Evolutionary conservation across 179 eudicot genomes (phyloP), one percentile per base, ranked within the genome.

Genomic region (Pouteria campechiana): DNA sequence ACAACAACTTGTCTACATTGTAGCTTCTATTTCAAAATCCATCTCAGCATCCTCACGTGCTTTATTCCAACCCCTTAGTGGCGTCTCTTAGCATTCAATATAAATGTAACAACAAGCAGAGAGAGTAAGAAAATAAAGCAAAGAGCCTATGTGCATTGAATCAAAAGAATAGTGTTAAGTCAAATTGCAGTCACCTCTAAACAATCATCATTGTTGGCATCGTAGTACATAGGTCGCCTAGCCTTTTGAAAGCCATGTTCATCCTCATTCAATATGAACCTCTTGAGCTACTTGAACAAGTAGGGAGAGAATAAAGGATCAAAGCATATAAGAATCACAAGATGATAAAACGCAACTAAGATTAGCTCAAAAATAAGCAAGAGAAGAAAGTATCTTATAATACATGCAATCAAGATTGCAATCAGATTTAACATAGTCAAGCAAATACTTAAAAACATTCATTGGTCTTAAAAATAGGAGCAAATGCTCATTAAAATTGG

Each of bases 201-300:
- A 43, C 88, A 84, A 27, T 76, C 95, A 48, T 85, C 88, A n/a
- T n/a, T n/a, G n/a, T n/a, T n/a, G n/a, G n/a, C n/a, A 34, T 66
- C 67, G 36, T 82, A 75, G 41, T 85, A 82, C 25, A 69, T 66
- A 38, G 93, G 85, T 33, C 64, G 55, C 60, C 52, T 82, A 38
- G 93, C 85, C 70, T 59, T 81, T 46, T 69, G 76, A 39, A 85
- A 82, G 16, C 95, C 95, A 48, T 73, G 47, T 48, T 82, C 93
- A 64, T 78, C 73, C 76, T 85, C 95, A 73, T 85, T 76, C 29
- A 82, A 63, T 44, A 85, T 48, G 12, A 84, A 60, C 51, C 75
- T 82, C 57, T 93, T 65, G 39, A 85, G 75, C 95, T 85, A 39
- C 47, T 32, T 25, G 22, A 7, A 33, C 4, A 22, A 27, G 51